These are phyloP conservation scores for Schizophyllum commune DNA, from an alignment of 1,284 basidiomycete genomes.

Conservation along the genomic window DNA sequence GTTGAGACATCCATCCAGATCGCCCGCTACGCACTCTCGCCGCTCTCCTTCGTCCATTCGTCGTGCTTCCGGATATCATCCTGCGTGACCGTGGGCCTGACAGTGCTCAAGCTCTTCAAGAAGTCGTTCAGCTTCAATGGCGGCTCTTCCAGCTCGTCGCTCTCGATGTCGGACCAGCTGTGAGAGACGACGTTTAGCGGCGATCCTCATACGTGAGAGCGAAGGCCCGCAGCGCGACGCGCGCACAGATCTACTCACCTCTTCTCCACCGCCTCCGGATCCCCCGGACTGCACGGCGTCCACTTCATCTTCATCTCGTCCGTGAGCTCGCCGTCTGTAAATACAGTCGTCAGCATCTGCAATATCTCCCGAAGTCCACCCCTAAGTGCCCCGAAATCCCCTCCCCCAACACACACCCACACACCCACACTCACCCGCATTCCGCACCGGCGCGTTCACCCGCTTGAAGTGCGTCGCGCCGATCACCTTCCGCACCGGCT, in stretches of 20 bases:
- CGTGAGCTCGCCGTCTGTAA: constrained; percentile 16
- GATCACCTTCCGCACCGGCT: constrained; percentile 95
- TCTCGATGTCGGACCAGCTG: constrained; percentile 83
- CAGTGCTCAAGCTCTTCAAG: constrained; percentile 73
- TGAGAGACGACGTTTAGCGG: background rate
- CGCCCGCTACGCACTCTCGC: constrained; percentile 22
- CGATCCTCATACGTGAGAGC: too few relatives aligned
- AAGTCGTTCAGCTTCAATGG: constrained; percentile 79
- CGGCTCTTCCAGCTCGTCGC: constrained; percentile 88
- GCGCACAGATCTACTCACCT: constrained; percentile 18
- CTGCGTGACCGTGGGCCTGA: constrained; percentile 85
- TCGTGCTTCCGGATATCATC: constrained; percentile 89
- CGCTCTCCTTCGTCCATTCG: constrained; percentile 87
- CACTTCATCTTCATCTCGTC: constrained; percentile 41
- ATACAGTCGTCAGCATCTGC: background rate
- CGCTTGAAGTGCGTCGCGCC: constrained; percentile 93
- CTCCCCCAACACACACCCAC: too few relatives aligned
- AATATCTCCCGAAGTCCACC: background rate
- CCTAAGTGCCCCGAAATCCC: too few relatives aligned
- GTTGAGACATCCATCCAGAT: too few relatives aligned
- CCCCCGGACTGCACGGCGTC: constrained; percentile 96
- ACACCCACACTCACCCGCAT: background rate
- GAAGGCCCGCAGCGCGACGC: too few relatives aligned
- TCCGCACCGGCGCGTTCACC: constrained; percentile 19
- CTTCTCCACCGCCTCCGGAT: constrained; percentile 81